Base-by-base conservation (phyloP, 805 yeast genomes). In the Saccharomycopsis sp. region DNA sequence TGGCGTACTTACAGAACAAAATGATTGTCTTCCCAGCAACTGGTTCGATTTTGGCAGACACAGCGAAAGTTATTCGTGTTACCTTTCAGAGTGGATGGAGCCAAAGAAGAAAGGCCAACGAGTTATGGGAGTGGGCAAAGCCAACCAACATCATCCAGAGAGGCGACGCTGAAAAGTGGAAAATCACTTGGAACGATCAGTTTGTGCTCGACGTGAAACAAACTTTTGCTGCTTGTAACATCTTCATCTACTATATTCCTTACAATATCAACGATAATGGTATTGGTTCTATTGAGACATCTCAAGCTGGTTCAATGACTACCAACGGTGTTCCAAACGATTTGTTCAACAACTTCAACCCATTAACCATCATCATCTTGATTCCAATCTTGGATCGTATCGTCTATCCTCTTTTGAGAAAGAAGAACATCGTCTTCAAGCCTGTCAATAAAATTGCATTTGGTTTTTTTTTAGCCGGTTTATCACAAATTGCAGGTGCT, bases 131-230 rank as follows among this genome's bases (percentile, higher is more conserved):
- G 54, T 76, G 71, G 58, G 80, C 82, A 24, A 75, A 66, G 64
- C 82, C 82, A 20, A 55, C 74, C 8, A 70, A 67, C 50, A 77
- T 79, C 78, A 60, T 66, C 37, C 73, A 67, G 14, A 71, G 81
- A 65, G 82, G 81, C 55, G 71, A 70, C 55, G 53, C 65, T 18
- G 71, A 62, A 57, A 72, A 65, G 47, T 46, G 51, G 23, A 58
- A 58, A 63, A 70, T 82, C 82, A 57, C 64, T 57, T 55, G 62
- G 85, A 65, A 76, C 57, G 79, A 79, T 70, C 81, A 81, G 70
- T 81, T 83, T 61, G 76, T 81, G 56, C 74, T 84, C 67, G 88
- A 83, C 70, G 73, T 83, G 62, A 78, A 82, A 75, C 84, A 81
- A 70, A 80, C 79, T 64, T 75, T 83, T 61, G 81, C 81, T 67